These are phyloP conservation scores for Pinus taeda DNA, from an alignment of 75 land plant genomes.

Conservation along the genomic window DNA sequence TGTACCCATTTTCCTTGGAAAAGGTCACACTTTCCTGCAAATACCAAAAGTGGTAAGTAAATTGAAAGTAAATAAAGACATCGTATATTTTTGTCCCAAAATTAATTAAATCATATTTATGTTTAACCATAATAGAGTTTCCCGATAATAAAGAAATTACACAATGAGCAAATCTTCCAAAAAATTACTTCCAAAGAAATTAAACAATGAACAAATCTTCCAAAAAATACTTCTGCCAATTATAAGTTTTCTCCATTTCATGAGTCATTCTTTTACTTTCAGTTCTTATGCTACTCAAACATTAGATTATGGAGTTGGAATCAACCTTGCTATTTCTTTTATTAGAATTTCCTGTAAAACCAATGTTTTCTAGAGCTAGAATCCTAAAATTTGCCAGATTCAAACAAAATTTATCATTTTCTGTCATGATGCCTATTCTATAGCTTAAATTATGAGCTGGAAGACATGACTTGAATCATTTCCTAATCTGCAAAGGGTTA, in stretches of 20 bases:
- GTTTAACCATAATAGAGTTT: background rate
- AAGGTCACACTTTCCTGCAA: constrained; percentile 61
- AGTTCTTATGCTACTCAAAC: background rate
- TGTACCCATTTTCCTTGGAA: constrained; percentile 73
- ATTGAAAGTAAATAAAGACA: background rate
- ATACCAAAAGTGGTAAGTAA: background rate
- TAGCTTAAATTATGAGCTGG: background rate
- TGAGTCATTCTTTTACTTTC: background rate
- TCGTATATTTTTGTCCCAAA: no score
- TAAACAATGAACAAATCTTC: background rate
- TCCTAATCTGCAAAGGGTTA: background rate
- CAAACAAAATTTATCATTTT: background rate
- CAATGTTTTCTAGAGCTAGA: background rate
- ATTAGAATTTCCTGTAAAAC: background rate
- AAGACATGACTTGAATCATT: background rate
- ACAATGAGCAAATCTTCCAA: background rate
- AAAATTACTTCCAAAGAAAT: background rate
- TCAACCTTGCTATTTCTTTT: background rate
- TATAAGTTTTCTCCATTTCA: background rate
- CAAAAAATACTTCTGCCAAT: background rate
- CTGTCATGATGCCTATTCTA: background rate
- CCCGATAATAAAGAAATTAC: background rate
- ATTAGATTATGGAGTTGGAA: background rate
- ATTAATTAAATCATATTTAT: no score
- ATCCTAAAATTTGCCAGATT: background rate